Evolutionary conservation across 1,284 basidiomycete species (phyloP).

Genomic region (Puccinia coronata): DNA sequence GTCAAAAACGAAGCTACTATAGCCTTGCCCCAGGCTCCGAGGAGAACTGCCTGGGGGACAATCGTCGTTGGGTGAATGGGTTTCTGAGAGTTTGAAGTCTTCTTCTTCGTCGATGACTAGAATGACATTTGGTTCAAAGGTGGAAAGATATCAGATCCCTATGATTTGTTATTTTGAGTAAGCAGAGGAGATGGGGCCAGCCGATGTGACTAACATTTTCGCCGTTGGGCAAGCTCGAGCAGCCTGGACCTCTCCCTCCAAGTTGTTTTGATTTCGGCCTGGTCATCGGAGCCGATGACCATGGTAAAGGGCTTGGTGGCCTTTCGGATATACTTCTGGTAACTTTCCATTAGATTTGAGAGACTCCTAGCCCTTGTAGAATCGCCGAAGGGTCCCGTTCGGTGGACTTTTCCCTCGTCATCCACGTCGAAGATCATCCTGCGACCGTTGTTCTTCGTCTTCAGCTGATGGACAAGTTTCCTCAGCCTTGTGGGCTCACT

Average conservation of each 20-base stretch:
- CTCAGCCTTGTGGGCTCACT: constrained; percentile 22
- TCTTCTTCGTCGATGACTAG: constrained; percentile 13
- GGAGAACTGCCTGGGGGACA: constrained; percentile 18
- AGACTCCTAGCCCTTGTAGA: constrained; percentile 7
- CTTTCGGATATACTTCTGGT: constrained; percentile 21
- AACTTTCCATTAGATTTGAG: constrained; percentile 16
- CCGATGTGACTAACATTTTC: constrained; percentile 58
- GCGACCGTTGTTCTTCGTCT: not conserved
- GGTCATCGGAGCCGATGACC: constrained; percentile 57
- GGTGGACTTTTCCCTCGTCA: constrained; percentile 1
- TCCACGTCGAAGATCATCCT: constrained; percentile 19
- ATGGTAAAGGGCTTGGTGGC: not conserved
- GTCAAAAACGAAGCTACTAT: constrained; percentile 32
- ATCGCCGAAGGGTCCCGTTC: constrained; percentile 11
- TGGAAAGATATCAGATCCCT: too few species aligned
- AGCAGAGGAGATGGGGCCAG: not conserved
- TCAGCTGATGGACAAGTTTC: constrained; percentile 4
- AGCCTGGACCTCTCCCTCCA: constrained; percentile 60
- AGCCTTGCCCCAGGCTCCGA: constrained; percentile 11
- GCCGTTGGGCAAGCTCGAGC: constrained; percentile 59
- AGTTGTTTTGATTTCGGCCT: constrained; percentile 62
- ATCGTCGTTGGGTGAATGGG: constrained; percentile 2
- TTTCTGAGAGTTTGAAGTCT: not conserved
- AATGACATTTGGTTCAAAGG: not conserved
- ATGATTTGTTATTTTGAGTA: not conserved